These are phyloP conservation scores for Fusarium virguliforme DNA, from an alignment of 2,329 filamentous ascomycete species.

Conservation along the genomic window DNA sequence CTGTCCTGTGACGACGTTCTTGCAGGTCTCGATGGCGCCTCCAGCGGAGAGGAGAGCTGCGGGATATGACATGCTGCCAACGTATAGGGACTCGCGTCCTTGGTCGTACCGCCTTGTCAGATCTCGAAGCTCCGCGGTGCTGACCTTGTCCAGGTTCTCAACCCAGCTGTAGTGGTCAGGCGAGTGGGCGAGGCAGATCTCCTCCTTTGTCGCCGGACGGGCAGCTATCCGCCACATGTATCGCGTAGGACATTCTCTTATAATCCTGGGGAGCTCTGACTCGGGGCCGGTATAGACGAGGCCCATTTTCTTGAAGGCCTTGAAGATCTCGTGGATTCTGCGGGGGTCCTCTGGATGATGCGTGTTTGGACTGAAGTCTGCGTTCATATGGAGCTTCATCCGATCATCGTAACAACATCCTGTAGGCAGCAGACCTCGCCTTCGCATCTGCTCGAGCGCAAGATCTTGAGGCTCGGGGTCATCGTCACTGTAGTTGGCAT, in stretches of 20 bases:
- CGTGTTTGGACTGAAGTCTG: slow-evolving; percentile 79
- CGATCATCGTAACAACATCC: slow-evolving; percentile 92
- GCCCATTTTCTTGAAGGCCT: slow-evolving; percentile 85
- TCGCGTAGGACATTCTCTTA: slow-evolving; percentile 69
- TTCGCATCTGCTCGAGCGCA: slow-evolving; percentile 58
- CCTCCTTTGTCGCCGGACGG: slow-evolving; percentile 82
- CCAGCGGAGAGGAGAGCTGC: slow-evolving; percentile 89
- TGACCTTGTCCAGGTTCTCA: slow-evolving; percentile 67
- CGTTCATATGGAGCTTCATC: slow-evolving; percentile 96
- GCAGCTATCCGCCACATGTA: slow-evolving; percentile 85
- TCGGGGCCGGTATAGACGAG: slow-evolving; percentile 78
- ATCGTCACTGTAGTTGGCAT: slow-evolving; percentile 56
- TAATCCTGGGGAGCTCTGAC: slow-evolving; percentile 66
- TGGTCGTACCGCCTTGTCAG: slow-evolving; percentile 75
- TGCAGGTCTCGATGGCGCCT: slow-evolving; percentile 95
- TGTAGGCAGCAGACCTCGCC: slow-evolving; percentile 73
- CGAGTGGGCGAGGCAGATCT: slow-evolving; percentile 86
- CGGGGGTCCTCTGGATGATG: slow-evolving; percentile 96
- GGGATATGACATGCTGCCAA: slow-evolving; percentile 85
- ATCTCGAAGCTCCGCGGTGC: slow-evolving; percentile 76
- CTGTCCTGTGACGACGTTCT: slow-evolving; percentile 85
- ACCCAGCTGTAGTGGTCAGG: slow-evolving; percentile 87
- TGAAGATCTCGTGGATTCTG: slow-evolving; percentile 93
- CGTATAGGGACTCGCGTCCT: slow-evolving; percentile 84
- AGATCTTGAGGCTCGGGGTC: slow-evolving; percentile 58